These are phyloP conservation scores for Tulasnella sp. DNA, from an alignment of 768 basidiomycete species.

Conservation along the genomic window DNA sequence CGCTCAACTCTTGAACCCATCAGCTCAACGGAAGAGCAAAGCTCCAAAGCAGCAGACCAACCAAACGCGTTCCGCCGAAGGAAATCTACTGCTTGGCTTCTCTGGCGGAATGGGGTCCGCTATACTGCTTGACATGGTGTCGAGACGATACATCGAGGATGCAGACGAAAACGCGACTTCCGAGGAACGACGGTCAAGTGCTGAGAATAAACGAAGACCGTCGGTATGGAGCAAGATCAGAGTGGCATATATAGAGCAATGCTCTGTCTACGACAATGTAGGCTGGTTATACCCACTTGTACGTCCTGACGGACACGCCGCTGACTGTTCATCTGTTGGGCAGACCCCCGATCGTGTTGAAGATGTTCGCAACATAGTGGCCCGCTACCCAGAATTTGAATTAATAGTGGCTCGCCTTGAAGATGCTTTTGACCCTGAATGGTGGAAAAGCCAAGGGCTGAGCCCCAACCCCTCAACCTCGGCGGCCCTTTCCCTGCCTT, in stretches of 20 bases:
- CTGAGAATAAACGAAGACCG: constrained; percentile 32
- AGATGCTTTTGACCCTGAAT: constrained; percentile 48
- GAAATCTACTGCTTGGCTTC: constrained; percentile 44
- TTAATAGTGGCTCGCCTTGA: constrained; percentile 41
- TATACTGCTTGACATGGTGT: constrained; percentile 56
- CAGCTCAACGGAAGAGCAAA: not conserved
- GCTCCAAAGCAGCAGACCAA: not conserved
- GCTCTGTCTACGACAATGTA: not conserved
- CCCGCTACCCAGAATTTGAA: constrained; percentile 6
- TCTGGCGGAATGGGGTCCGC: constrained; percentile 76
- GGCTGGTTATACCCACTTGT: not conserved
- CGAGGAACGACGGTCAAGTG: constrained; percentile 45
- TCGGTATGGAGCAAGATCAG: constrained; percentile 38
- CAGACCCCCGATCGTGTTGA: constrained; percentile 6
- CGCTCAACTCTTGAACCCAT: not conserved
- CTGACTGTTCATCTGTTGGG: not conserved
- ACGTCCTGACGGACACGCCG: not conserved
- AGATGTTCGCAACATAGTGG: constrained; percentile 1
- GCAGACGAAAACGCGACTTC: constrained; percentile 34
- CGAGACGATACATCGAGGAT: constrained; percentile 56
- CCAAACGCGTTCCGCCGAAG: not conserved
- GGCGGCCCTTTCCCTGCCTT: not conserved
- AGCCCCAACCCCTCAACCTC: not conserved
- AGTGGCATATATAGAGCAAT: constrained; percentile 39
- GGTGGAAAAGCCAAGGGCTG: constrained; percentile 2